Base-by-base conservation (phyloP, 1,139 yeast genomes). In the Entelexis sorbosivorans region DNA sequence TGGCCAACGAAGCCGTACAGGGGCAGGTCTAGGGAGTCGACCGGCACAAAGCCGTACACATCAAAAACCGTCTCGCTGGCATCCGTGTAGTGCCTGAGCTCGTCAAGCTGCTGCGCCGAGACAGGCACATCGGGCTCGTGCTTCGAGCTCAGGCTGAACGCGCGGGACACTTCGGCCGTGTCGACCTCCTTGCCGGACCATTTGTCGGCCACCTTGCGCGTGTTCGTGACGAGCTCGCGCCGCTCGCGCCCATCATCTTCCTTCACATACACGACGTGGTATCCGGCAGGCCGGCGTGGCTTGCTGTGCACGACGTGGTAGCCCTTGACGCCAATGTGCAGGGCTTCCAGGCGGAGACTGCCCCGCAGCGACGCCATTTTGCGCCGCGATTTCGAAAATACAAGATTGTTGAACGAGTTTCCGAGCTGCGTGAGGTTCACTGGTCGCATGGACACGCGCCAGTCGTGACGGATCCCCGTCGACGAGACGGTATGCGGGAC, bases 291-390 rank as follows among this genome's bases (percentile, higher is more conserved):
- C 8, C 47, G 31, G 3, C 40, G n/a, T 4, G 48, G 38, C 22
- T 36, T 34, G 16, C 28, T 28, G 11, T 53, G 50, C 5, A 52
- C 48, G n/a, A 54, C 70, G 0, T 82, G 68, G 60, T 80, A 84
- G 0, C 95, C 96, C 59, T 76, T 78, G 1, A 88, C 71, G 0
- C 87, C 82, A 48, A 91, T 75, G 0, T 74, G 73, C 16, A 87
- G 36, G 3, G 31, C 20, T 17, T 38, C 43, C 11, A 54, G 5
- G 17, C 7, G 2, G 13, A 54, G 34, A 10, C 22, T 26, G 10
- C 51, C 53, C 11, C 52, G 38, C 22, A 52, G 42, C 1, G 50
- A 16, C 8, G 48, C 26, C 34, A 38, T 33, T 24, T 51, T 48
- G 6, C 53, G 48, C 19, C 56, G 42, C 10, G 55, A 56, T 22